Conservation (phyloP, 768 basidiomycete species). For the Mycena galericulata region DNA sequence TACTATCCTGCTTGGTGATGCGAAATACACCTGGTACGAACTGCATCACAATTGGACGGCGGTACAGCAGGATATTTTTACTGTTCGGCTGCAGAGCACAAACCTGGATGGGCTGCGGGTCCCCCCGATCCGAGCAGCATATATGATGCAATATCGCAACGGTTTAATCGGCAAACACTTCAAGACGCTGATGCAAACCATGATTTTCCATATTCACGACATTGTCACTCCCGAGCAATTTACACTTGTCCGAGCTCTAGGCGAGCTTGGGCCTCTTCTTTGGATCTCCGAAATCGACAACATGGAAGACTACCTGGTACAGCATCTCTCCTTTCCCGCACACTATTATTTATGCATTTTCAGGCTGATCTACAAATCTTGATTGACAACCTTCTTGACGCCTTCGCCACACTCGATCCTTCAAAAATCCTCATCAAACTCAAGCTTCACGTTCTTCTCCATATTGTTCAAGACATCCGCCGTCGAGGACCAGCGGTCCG, state of each 20-base stretch:
- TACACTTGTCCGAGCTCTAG: slow-evolving; percentile 38
- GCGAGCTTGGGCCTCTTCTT: slow-evolving; percentile 42
- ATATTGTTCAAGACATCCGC: slow-evolving; percentile 47
- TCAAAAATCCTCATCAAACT: slow-evolving; percentile 49
- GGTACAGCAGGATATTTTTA: slow-evolving; percentile 30
- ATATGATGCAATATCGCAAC: slow-evolving; percentile 51
- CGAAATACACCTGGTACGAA: slow-evolving; percentile 54
- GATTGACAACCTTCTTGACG: slow-evolving; percentile 52
- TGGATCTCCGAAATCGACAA: slow-evolving; percentile 49
- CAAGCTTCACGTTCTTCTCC: slow-evolving; percentile 51
- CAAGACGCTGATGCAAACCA: slow-evolving; percentile 47
- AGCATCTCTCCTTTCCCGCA: too few species aligned
- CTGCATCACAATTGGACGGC: slow-evolving; percentile 38
- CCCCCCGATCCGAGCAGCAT: slow-evolving; percentile 34
- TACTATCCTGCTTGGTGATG: slow-evolving; percentile 49
- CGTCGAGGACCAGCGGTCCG: slow-evolving; percentile 50
- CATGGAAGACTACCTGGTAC: slow-evolving; percentile 44
- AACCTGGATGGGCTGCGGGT: slow-evolving; percentile 35
- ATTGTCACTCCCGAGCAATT: slow-evolving; percentile 39
- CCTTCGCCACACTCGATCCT: slow-evolving; percentile 47
- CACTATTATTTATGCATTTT: neutral
- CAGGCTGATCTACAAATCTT: slow-evolving; percentile 43
- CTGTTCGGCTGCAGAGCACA: slow-evolving; percentile 43
- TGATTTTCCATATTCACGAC: slow-evolving; percentile 47
- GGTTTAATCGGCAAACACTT: slow-evolving; percentile 51